Evolutionary conservation across 306 rosid species (phyloP), one percentile per base, ranked within the genome.

Genomic region (Vachellia collinsii): DNA sequence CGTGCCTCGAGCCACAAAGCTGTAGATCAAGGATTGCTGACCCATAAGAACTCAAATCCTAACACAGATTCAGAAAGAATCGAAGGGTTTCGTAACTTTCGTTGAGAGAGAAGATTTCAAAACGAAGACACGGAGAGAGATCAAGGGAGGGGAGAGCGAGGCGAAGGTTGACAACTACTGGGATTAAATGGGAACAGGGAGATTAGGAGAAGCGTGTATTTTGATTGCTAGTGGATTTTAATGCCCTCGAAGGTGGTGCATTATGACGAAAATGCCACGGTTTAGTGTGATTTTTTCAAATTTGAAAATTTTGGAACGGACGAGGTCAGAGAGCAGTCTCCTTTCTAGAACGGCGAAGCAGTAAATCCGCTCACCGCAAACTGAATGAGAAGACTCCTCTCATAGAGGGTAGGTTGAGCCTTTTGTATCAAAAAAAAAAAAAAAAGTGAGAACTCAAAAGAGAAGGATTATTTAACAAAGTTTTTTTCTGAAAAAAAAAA

Each of bases 1-100:
- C 0, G 87, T 87, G 70, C 87, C 90, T 0, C 90, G 87, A 29
- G 90, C 85, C 29, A 87, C 86, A 41, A 87, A 87, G 11, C 87
- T 80, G 87, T 87, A 87, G 82, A 87, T 87, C 85, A 87, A 83
- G 39, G 87, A 54, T 59, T 76, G 80, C 61, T 81, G 90, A 11
- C 84, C 86, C 90, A 87, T 87, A 63, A 70, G 54, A 44, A 70
- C n/a, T 5, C 53, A 20, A 67, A 19, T 19, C 25, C 14, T 13
- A 8, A 17, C 13, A 3, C 34, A n/a, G 72, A 67, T 67, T 67
- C 50, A 39, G 72, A 39, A 20, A 67, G 50, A 39, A 69, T 43
- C 9, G 36, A n/a, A 42, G 20, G 51, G 9, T 3, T 41, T 20
- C 17, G 70, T 10, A 13, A 64, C 54, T 36, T 16, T 7, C 1